Conservation (phyloP, 257 asterid species). For the Ocimum tenuiflorum region DNA sequence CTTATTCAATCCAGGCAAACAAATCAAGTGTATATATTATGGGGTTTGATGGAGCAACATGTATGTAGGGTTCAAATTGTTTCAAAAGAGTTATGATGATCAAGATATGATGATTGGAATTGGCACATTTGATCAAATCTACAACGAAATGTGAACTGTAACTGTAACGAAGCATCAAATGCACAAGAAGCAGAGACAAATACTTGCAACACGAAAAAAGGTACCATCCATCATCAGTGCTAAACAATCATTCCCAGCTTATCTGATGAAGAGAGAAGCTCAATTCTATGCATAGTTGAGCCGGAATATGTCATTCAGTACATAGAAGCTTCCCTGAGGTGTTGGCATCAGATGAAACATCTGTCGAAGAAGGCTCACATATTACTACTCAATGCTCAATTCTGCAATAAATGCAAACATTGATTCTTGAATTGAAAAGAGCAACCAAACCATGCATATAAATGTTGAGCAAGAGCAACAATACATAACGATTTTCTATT, state of each 20-base stretch:
- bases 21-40: too few relatives aligned
- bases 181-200: background rate
- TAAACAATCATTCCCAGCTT: background rate
- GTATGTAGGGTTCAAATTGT: background rate
- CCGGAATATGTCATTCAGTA: conserved; percentile 32
- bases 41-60: too few relatives aligned
- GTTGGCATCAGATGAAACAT: conserved; percentile 42
- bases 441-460: too few relatives aligned
- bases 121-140: background rate
- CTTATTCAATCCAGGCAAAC: background rate
- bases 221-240: background rate
- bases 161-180: conserved; percentile 15
- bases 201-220: background rate
- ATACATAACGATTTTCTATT: too few relatives aligned
- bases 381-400: background rate
- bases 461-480: background rate
- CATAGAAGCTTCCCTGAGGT: conserved; percentile 33
- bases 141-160: too few relatives aligned
- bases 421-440: too few relatives aligned
- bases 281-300: conserved; percentile 26
- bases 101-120: too few relatives aligned
- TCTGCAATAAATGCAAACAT: background rate
- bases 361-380: conserved; percentile 9
- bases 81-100: too few relatives aligned
- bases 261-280: background rate